Evolutionary conservation across 495 filamentous ascomycete species (phyloP), one percentile per base, ranked within the genome.

Genomic region (Penicillium crystallinum): DNA sequence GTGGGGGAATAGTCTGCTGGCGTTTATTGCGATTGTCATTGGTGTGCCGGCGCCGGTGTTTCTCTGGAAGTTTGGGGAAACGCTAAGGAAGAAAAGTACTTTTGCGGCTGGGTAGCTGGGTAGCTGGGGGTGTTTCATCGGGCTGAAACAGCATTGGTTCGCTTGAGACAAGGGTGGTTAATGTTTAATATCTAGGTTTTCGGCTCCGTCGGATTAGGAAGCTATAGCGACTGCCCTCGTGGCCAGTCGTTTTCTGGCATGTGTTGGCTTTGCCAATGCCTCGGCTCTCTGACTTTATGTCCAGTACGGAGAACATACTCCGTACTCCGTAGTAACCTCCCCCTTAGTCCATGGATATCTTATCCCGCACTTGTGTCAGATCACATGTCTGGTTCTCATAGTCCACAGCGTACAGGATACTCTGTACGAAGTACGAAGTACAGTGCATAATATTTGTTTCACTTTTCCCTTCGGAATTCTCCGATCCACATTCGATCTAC

Each of bases 1-100:
- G 8, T 86, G 81, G 81, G 82, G 81, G n/a, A 84, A 83, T 67
- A 82, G 78, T 58, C 36, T 84, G 40, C 52, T 86, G 33, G 83
- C 69, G 0, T 83, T 84, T 49, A 45, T 81, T 10, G 71, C 71
- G 6, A 54, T 86, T 46, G 77, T 29, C 1, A 61, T 87, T 46
- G 81, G 83, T 0, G 47, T 83, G 36, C 80, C 81, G 6, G 81
- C 81, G 39, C 83, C 84, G 15, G 69, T 83, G 3, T 67, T 87
- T 39, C 54, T 87, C 47, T 86, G 83, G 83, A 77, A 67, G 42
- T 84, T 63, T 68, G 83, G 83, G 29, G 77, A 56, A 59, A 63
- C 29, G 33, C 55, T 85, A 51, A 72, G 83, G 69, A 79, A 76
- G 57, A 82, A 69, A 70, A 87, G 84, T 67, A 72, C 80, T 12